Percentiles rank a stretch among this genome's conserved stretches.
Conservation (phyloP, 805 yeast species). For the Barnettozyma wickerhamii region DNA sequence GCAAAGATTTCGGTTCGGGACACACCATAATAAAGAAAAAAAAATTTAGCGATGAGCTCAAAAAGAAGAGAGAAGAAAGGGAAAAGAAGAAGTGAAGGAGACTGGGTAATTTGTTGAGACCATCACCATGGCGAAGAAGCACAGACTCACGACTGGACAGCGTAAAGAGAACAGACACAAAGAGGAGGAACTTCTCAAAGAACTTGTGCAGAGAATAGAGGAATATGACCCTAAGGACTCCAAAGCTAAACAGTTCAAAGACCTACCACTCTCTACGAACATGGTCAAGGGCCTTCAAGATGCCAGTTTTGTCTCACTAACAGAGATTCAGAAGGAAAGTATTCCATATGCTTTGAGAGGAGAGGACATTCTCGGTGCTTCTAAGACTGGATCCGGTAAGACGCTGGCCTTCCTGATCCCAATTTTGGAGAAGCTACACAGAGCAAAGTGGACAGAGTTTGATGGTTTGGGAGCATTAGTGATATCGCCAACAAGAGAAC, state of each 20-base stretch:
- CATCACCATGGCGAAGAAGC: constrained; percentile 34
- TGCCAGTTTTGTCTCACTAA: constrained; percentile 73
- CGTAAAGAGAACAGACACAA: constrained; percentile 35
- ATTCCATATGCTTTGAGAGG: constrained; percentile 76
- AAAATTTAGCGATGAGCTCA: constrained; percentile 7
- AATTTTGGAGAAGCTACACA: constrained; percentile 58
- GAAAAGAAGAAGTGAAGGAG: no score
- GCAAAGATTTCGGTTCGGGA: not conserved
- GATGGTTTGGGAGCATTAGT: constrained; percentile 61
- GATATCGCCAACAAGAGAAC: constrained; percentile 63
- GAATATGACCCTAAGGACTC: constrained; percentile 44
- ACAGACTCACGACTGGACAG: constrained; percentile 28
- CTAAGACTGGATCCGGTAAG: constrained; percentile 96
- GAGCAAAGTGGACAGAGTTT: constrained; percentile 35
- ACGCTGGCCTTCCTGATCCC: constrained; percentile 88
- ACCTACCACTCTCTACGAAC: constrained; percentile 66
- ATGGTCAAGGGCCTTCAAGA: constrained; percentile 72
- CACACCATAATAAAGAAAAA: constrained; percentile 3
- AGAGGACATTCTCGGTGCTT: constrained; percentile 91
- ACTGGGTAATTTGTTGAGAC: no score
- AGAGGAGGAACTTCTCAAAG: constrained; percentile 33
- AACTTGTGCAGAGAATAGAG: constrained; percentile 46
- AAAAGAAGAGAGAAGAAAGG: not conserved
- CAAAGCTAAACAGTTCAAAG: constrained; percentile 52
- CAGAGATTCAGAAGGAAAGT: constrained; percentile 81